Evolutionary conservation across 2,329 filamentous ascomycete species (phyloP), one percentile per base, ranked within the genome.

Genomic region (Pleomassaria siparia): DNA sequence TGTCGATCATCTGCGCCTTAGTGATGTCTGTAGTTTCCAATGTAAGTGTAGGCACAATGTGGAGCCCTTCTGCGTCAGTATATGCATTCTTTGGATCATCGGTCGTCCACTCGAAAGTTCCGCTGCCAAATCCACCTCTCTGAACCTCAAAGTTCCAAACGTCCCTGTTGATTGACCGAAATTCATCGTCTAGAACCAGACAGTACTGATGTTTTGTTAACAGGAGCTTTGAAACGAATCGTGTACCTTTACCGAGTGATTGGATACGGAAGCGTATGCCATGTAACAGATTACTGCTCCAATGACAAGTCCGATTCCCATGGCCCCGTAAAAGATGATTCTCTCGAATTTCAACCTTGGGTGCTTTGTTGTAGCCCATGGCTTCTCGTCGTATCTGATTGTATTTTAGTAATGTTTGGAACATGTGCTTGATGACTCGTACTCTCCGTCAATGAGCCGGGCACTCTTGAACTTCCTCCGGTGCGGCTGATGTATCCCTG

Each of bases 31-130:
- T 92, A 78, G 43, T 87, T 74, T 13, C 76, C 41, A 90, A 78
- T 0, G 87, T 91, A 2, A 89, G 86, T 69, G 87, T 91, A 2
- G 89, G 86, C 69, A 84, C 85, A 75, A 94, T 88, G 63, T 86
- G 69, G 3, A 94, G 81, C 50, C 80, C 75, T 37, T 87, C 85
- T 56, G 86, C 76, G 51, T 88, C 67, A 24, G 91, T 71, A 63
- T 81, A 91, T 46, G 88, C 82, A 60, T 92, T 94, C 63, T 88
- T 83, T 36, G 88, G 81, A 9, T 74, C 80, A 33, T 59, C 48
- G 3, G 88, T 92, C 0, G 88, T 91, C 72, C 84, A 75, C 58
- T 90, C 84, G 67, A 92, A 92, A 11, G 41, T 55, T 28, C 74
- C 84, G 66, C 75, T 89, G 84, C 87, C 87, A 64, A 83, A 90